These are phyloP conservation scores for Schoenoplectus tabernaemontani DNA, from an alignment of 202 grass and related monocot species.

Conservation along the genomic window DNA sequence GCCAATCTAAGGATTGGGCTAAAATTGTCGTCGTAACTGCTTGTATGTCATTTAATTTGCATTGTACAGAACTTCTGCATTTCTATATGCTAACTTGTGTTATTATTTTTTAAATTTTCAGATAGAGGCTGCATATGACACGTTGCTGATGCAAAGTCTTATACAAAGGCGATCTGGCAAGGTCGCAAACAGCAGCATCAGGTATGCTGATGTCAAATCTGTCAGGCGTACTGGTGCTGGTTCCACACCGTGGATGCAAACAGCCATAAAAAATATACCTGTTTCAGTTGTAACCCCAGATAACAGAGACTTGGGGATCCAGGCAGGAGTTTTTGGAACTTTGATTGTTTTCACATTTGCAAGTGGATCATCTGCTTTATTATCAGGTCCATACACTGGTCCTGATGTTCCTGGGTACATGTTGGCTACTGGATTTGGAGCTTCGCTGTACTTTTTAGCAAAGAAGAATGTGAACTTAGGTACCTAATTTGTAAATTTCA, in stretches of 20 bases:
- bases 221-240: slow-evolving; percentile 37
- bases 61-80: not conserved
- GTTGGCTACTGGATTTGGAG: slow-evolving; percentile 76
- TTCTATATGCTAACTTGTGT: slow-evolving; percentile 19
- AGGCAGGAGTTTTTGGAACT: slow-evolving; percentile 66
- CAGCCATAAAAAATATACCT: slow-evolving; percentile 53
- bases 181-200: slow-evolving; percentile 65
- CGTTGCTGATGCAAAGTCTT: slow-evolving; percentile 86
- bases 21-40: not conserved
- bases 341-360: slow-evolving; percentile 82
- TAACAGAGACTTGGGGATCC: slow-evolving; percentile 51
- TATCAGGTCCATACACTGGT: slow-evolving; percentile 49
- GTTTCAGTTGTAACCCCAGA: slow-evolving; percentile 63
- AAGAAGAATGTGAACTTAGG: slow-evolving; percentile 94
- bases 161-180: slow-evolving; percentile 72
- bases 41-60: not conserved
- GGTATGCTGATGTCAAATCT: slow-evolving; percentile 92
- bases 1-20: not conserved
- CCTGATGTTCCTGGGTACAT: slow-evolving; percentile 68
- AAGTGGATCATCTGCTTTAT: slow-evolving; percentile 53
- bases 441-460: slow-evolving; percentile 82
- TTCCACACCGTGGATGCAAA: slow-evolving; percentile 60
- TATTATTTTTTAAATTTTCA: slow-evolving; percentile 31
- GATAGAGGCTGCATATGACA: slow-evolving; percentile 93
- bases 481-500: slow-evolving; percentile 24